These are phyloP conservation scores for Wickerhamiella azymoides DNA, from an alignment of 805 yeast genomes.

Conservation along the genomic window DNA sequence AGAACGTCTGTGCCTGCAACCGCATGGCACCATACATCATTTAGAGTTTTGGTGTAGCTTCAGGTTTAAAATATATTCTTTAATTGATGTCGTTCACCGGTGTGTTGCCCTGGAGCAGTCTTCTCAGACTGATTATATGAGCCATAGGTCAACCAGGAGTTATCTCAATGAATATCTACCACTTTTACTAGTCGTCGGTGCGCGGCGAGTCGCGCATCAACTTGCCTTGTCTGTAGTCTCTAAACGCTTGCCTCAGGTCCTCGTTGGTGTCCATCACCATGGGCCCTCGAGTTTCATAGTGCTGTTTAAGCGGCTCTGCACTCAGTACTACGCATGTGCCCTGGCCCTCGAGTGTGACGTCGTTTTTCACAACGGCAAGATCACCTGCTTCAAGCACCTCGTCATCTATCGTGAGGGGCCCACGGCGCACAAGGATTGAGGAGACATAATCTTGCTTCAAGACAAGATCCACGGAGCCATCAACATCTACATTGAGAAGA, in stretches of 20 bases:
- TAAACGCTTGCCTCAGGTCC: slow-evolving; percentile 7
- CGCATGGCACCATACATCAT: too few species aligned
- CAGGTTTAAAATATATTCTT: too few species aligned
- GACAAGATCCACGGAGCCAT: slow-evolving; percentile 45
- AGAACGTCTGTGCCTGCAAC: too few species aligned
- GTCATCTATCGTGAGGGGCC: slow-evolving; percentile 35
- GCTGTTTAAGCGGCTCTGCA: slow-evolving; percentile 28
- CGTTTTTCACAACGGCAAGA: neutral
- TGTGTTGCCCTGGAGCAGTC: too few species aligned
- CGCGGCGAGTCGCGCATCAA: neutral
- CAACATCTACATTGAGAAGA: slow-evolving; percentile 50
- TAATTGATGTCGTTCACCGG: too few species aligned
- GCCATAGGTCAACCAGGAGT: too few species aligned
- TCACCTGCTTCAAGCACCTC: neutral
- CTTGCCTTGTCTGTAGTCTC: slow-evolving; percentile 6
- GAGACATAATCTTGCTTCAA: slow-evolving; percentile 49
- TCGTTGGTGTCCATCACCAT: slow-evolving; percentile 10
- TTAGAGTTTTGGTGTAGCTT: too few species aligned
- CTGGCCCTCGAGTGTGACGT: slow-evolving; percentile 19
- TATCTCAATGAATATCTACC: too few species aligned
- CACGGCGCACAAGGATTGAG: slow-evolving; percentile 54
- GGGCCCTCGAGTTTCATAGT: slow-evolving; percentile 8
- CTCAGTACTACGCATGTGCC: slow-evolving; percentile 62
- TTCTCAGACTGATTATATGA: too few species aligned
- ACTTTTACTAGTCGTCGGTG: too few species aligned